Base-by-base conservation (phyloP, 176 grass and related monocot genomes). In the Hyparrhenia diplandra region DNA sequence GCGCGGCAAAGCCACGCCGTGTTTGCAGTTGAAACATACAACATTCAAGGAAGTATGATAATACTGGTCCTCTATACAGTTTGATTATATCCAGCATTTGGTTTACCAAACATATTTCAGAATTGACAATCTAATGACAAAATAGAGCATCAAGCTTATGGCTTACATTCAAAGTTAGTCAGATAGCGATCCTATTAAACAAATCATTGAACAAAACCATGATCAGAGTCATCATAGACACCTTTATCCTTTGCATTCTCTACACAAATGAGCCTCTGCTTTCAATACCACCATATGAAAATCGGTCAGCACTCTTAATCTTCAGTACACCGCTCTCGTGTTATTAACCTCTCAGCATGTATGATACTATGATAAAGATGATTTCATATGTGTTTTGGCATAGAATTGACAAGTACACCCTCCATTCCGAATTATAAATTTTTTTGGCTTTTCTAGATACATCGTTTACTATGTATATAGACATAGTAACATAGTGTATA, bases 221-320 rank as follows among this genome's bases (percentile, higher is more conserved):
- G 71, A 31, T 89, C 77, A 7, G 74, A 79, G 20, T 74, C 81
- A 17, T 87, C 88, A 37, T 86, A 87, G 74, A 91, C 83, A 13
- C 51, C 67, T 57, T 90, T 67, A 39, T 86, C 78, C 76, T 82
- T 54, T 42, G 62, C 81, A 42, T 49, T 79, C 11, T 64, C 76
- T 29, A n/a, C 29, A 31, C 39, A 14, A 84, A 72, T 45, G 32
- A 49, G 18, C 32, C 51, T 89, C 83, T 84, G 91, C 89, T 87
- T 94, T 60, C 10, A 13, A 13, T 60, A 32, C 4, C 4, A 60
- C 57, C 23, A 61, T 61, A 27, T 27, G 58, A 28, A 61, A 28
- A 61, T 4, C 58, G 28, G 25, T 61, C 32, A 68, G 34, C 32
- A 39, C 20, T 13, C 10, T 21, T 35, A 34, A 32, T 65, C 14